phyloP scores from a whole-genome alignment of 257 asterid genomes.

The Anisodus acutangulus region DNA sequence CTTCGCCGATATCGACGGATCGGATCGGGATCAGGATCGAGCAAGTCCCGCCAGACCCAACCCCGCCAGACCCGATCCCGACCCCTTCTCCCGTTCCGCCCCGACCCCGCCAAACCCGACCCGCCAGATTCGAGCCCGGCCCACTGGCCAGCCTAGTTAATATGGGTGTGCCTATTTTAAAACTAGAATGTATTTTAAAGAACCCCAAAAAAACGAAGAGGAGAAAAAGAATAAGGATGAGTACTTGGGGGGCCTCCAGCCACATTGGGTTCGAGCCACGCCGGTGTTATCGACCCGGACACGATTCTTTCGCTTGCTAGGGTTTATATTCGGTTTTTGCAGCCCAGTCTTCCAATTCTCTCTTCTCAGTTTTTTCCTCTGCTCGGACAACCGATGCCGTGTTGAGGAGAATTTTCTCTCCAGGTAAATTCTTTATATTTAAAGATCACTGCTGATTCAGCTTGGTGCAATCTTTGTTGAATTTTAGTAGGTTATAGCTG shows the following conservation, averaged over 20 bases:
- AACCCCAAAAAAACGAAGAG: no score
- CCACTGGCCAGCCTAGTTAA: no score
- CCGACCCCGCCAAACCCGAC: no score
- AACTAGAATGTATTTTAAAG: no score
- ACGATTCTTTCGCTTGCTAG: conserved; percentile 11
- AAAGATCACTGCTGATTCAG: not conserved
- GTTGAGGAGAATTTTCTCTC: not conserved
- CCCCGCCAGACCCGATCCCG: no score
- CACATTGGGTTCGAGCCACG: conserved; percentile 3
- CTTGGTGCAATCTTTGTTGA: not conserved
- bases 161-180: no score
- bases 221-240: not conserved
- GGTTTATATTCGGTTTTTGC: conserved; percentile 18
- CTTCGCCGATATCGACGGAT: no score
- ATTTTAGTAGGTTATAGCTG: not conserved
- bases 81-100: no score
- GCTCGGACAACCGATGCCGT: not conserved
- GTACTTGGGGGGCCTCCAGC: not conserved
- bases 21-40: no score
- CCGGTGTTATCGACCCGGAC: not conserved
- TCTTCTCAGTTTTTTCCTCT: not conserved
- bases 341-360: not conserved
- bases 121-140: no score
- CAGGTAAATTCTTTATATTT: not conserved
- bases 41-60: no score